Conservation (phyloP, 169 alveolate genomes). For the Plasmodium knowlesi region DNA sequence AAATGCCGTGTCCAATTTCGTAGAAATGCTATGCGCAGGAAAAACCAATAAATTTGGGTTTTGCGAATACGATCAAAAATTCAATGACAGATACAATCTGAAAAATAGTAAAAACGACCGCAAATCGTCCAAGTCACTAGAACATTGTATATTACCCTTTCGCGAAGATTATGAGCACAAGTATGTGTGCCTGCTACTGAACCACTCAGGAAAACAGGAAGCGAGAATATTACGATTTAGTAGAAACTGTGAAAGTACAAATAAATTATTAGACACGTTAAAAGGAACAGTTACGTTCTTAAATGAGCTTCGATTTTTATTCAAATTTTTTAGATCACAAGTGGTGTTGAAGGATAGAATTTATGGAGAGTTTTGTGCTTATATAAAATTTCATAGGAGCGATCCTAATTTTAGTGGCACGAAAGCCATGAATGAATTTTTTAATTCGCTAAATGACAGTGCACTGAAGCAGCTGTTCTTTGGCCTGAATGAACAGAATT, state of each 20-base stretch:
- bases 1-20: constrained; percentile 58
- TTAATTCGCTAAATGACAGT: constrained; percentile 63
- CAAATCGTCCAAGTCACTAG: constrained; percentile 32
- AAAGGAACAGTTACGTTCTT: constrained; percentile 65
- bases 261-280: constrained; percentile 58
- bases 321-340: constrained; percentile 62
- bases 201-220: constrained; percentile 44
- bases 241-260: constrained; percentile 44
- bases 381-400: constrained; percentile 66
- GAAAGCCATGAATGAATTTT: constrained; percentile 70
- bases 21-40: constrained; percentile 72
- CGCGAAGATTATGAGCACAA: constrained; percentile 32
- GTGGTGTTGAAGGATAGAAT: constrained; percentile 56
- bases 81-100: constrained; percentile 54
- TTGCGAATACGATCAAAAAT: constrained; percentile 71
- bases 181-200: constrained; percentile 40
- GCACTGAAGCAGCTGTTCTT: constrained; percentile 43
- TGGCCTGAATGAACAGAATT: constrained; percentile 52
- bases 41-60: constrained; percentile 66
- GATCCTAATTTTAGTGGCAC: constrained; percentile 72
- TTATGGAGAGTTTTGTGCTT: constrained; percentile 55
- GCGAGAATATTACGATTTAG: constrained; percentile 59
- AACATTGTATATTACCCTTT: constrained; percentile 48
- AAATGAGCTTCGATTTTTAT: constrained; percentile 55
- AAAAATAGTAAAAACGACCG: constrained; percentile 40